phyloP scores from a whole-genome alignment of 1,284 basidiomycete genomes.

The Neolentinus lepideus region DNA sequence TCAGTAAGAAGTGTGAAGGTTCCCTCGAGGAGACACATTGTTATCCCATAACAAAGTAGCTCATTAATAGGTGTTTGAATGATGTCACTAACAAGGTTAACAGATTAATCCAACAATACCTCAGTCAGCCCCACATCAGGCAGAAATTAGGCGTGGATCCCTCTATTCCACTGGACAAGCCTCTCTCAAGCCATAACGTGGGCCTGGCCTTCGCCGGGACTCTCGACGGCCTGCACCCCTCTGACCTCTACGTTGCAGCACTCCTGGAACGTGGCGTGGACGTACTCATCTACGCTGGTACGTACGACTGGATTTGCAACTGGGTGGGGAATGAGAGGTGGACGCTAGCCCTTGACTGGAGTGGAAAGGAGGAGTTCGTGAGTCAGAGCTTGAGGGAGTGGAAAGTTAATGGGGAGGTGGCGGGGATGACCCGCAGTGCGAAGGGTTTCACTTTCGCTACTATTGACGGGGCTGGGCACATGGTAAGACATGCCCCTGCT shows the following conservation, averaged over 20 bases:
- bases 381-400: slow-evolving; percentile 41
- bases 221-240: slow-evolving; percentile 30
- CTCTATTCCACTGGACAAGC: slow-evolving; percentile 33
- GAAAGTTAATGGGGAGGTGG: slow-evolving; percentile 38
- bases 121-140: slow-evolving; percentile 45
- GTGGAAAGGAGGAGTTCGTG: slow-evolving; percentile 40
- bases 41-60: slow-evolving; percentile 41
- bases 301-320: slow-evolving; percentile 64
- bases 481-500: slow-evolving; percentile 28
- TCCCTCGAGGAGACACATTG: slow-evolving; percentile 29
- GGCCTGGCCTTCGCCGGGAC: slow-evolving; percentile 24
- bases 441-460: slow-evolving; percentile 55
- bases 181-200: slow-evolving; percentile 37
- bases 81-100: not conserved
- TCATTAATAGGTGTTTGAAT: slow-evolving; percentile 1
- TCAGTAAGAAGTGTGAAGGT: slow-evolving; percentile 50
- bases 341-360: slow-evolving; percentile 52
- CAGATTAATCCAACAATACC: slow-evolving; percentile 38
- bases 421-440: slow-evolving; percentile 46
- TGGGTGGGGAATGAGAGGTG: slow-evolving; percentile 59
- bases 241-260: slow-evolving; percentile 46
- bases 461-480: slow-evolving; percentile 49
- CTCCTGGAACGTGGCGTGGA: slow-evolving; percentile 65
- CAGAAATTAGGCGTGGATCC: slow-evolving; percentile 46
- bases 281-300: slow-evolving; percentile 65